Evolutionary conservation across 2,329 filamentous ascomycete species (phyloP).

Genomic region (Eurotiales sp.): DNA sequence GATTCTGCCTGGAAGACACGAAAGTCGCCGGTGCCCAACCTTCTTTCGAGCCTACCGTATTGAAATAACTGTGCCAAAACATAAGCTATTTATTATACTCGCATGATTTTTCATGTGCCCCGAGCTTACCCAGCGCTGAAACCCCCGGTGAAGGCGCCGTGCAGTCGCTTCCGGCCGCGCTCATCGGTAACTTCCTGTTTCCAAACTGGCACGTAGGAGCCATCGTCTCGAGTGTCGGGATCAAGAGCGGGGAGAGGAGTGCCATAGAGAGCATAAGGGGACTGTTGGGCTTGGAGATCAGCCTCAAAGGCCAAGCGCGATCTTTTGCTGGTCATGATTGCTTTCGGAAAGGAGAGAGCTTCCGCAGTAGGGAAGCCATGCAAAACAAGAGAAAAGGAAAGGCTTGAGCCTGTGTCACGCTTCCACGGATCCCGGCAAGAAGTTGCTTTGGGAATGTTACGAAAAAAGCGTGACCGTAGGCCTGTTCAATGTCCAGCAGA

Average conservation of each 20-base stretch:
- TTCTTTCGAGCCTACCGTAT: slow-evolving; percentile 96
- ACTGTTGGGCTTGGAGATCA: slow-evolving; percentile 62
- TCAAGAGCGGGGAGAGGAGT: slow-evolving; percentile 79
- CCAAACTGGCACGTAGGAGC: slow-evolving; percentile 91
- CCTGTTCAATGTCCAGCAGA: too few relatives aligned
- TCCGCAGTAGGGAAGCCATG: neutral
- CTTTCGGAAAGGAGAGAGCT: neutral
- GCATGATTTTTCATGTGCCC: slow-evolving; percentile 24
- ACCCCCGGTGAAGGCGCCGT: slow-evolving; percentile 94
- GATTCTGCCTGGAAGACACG: slow-evolving; percentile 79
- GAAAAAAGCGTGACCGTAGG: too few relatives aligned
- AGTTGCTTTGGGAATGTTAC: too few relatives aligned
- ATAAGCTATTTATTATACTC: slow-evolving; percentile 31
- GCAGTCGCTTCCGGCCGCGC: slow-evolving; percentile 80
- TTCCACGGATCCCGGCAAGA: neutral
- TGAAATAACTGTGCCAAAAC: slow-evolving; percentile 70
- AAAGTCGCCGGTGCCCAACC: slow-evolving; percentile 94
- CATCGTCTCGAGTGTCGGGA: slow-evolving; percentile 75
- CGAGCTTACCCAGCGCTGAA: slow-evolving; percentile 84
- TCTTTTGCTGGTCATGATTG: slow-evolving; percentile 71
- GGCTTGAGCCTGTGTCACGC: neutral
- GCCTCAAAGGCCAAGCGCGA: slow-evolving; percentile 74
- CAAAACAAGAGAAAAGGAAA: too few relatives aligned
- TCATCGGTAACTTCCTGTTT: slow-evolving; percentile 97
- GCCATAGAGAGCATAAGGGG: slow-evolving; percentile 75